Evolutionary conservation across 176 grass and related monocot genomes (phyloP).

Genomic region (Dendrocalamus sinicus): DNA sequence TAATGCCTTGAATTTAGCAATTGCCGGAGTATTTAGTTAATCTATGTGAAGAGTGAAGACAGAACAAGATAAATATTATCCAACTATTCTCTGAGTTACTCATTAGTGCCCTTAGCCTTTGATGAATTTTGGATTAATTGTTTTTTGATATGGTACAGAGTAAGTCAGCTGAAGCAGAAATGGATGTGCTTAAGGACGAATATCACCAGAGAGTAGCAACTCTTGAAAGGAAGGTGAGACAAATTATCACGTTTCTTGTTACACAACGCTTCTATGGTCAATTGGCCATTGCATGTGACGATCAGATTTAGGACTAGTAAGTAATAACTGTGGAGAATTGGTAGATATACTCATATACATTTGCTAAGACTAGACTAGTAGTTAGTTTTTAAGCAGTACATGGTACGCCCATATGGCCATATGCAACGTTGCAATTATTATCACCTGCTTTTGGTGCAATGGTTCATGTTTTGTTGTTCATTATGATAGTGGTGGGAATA

Average conservation of each 20-base stretch:
- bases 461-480: conserved; percentile 3
- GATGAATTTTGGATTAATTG: conserved; percentile 27
- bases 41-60: conserved; percentile 9
- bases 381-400: conserved; percentile 1
- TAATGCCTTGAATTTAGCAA: conserved; percentile 3
- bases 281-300: background rate
- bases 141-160: conserved; percentile 58
- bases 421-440: conserved; percentile 18
- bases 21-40: conserved; percentile 13
- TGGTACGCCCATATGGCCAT: background rate
- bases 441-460: background rate
- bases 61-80: conserved; percentile 22
- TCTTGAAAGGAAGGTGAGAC: conserved; percentile 96
- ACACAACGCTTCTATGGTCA: background rate
- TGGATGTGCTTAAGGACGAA: conserved; percentile 90
- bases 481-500: conserved; percentile 2
- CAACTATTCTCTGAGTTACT: conserved; percentile 3
- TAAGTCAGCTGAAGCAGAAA: conserved; percentile 78
- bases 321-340: background rate
- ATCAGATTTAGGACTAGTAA: conserved; percentile 25
- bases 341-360: background rate
- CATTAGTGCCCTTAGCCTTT: background rate
- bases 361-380: background rate
- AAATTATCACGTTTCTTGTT: conserved; percentile 23
- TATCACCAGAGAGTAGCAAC: conserved; percentile 93